Evolutionary conservation across 495 filamentous ascomycete species (phyloP), one percentile per base, ranked within the genome.

Genomic region (Jackrogersella minutella): DNA sequence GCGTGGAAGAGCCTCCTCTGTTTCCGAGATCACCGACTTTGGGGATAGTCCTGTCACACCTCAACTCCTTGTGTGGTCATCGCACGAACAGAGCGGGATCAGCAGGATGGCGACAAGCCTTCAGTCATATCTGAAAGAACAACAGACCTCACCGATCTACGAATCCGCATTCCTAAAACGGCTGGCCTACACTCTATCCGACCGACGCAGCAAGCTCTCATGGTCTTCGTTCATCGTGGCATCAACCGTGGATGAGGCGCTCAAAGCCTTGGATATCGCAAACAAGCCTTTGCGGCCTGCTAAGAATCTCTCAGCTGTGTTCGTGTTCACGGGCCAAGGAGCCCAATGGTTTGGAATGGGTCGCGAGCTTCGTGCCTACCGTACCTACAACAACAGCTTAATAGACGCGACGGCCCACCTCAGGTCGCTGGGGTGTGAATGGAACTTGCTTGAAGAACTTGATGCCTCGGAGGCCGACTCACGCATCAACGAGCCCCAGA

Each of bases 321-420:
- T 74, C 26, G 57, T 76, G 10, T 76, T 74, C 56, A 76, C 74
- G 34, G 74, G 74, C 16, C 74, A 76, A 49, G 74, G 74, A 24
- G 74, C 74, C 19, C 79, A 83, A 47, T 85, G 79, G 80, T 58
- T 73, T 36, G 75, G 70, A 2, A 85, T 85, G 83, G 82, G 82
- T 0, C 76, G 77, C 5, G 77, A 80, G 47, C 75, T 83, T 0
- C 63, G 79, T 11, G 59, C 66, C 1, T 71, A 69, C 31, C 46
- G 58, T 13, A 64, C 66, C 9, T 73, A 70, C 16, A 56, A 67
- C 51, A 50, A 62, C 61, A 62, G 66, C 14, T 53, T 79, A 5
- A 61, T 72, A 24, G 66, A 66, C 33, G 70, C 70, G 40, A 62
- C 69, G 17, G 60, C 60, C 14, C 64, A 71, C 33, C 61, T 71